Evolutionary conservation across 306 rosid genomes (phyloP), one percentile per base, ranked within the genome.

Genomic region (Inga leiocalycina): DNA sequence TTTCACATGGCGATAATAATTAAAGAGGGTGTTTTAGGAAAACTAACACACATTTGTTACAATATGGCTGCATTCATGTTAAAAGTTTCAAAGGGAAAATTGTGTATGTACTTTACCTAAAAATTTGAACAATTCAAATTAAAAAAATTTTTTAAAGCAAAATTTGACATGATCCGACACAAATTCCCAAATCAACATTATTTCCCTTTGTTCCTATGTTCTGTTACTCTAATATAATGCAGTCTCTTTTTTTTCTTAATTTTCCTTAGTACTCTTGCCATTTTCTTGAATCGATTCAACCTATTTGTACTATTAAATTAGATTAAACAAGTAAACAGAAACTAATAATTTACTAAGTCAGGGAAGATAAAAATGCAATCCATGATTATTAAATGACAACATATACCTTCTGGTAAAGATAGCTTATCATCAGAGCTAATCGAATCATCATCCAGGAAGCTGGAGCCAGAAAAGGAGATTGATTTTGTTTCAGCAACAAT

Each of bases 381-480:
- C 14, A 49, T 17, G 80, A 77, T 48, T 56, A 51, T 65, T 27
- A 45, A 44, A 74, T 22, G 80, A 76, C 3, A 11, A 81, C 51
- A 41, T 15, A 67, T 88, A 90, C 93, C 93, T 84, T 86, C 84
- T 10, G 66, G 13, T 22, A 41, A 1, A 64, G 79, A 71, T 69
- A 83, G 52, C 56, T 75, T 77, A 14, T 81, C 88, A 64, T 87
- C 87, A 69, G 81, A 39, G 43, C 79, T 84, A 83, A 87, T 64
- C 57, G 87, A 79, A 64, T 43, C 88, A 86, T 94, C 88, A 86
- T 94, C 88, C 64, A 66, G 78, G 81, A 79, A 89, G 81, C 74
- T 85, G 17, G 84, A 82, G n/a, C 82, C 88, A 74, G 89, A 75
- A n/a, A 85, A 75, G 71, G 83, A 75, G 77, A 59, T 69, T 10